Percentiles rank a stretch among this genome's conserved stretches.
phyloP scores from a whole-genome alignment of 2,329 filamentous ascomycete genomes.

The Aspergillus bombycis region DNA sequence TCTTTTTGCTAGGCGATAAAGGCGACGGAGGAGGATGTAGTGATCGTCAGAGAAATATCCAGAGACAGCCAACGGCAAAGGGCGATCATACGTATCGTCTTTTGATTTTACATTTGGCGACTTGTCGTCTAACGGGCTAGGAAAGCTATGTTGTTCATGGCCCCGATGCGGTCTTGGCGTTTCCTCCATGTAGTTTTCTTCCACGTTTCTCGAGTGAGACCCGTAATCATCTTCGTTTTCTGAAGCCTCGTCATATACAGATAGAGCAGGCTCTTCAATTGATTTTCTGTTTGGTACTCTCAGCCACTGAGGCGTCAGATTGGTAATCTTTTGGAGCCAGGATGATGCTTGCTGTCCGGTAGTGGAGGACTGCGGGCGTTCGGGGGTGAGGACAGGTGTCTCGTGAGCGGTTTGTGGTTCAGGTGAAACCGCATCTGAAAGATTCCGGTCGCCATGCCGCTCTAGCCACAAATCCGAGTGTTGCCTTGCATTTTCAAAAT shows the following conservation, averaged over 20 bases:
- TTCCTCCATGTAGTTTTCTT: constrained; percentile 18
- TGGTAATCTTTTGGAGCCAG: constrained; percentile 42
- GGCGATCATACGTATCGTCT: constrained; percentile 18
- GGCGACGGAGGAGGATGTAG: constrained; percentile 41
- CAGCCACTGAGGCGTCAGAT: constrained; percentile 38
- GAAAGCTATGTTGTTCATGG: constrained; percentile 13
- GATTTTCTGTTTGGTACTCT: constrained; percentile 31
- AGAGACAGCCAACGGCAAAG: constrained; percentile 36
- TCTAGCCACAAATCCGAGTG: constrained; percentile 16
- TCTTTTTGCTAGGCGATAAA: constrained; percentile 44
- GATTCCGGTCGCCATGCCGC: constrained; percentile 12
- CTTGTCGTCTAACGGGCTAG: constrained; percentile 16
- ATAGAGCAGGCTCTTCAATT: constrained; percentile 18
- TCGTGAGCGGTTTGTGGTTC: constrained; percentile 20
- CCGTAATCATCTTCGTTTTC: constrained; percentile 24
- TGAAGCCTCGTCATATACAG: constrained; percentile 17
- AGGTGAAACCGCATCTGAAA: constrained; percentile 19
- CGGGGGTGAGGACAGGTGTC: constrained; percentile 27
- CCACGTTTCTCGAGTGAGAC: constrained; percentile 9
- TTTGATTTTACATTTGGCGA: constrained; percentile 11
- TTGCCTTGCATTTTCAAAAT: constrained; percentile 22
- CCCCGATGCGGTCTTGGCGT: constrained; percentile 10
- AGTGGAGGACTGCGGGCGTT: constrained; percentile 18
- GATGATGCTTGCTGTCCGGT: constrained; percentile 33
- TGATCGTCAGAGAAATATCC: constrained; percentile 48